Conservation (phyloP, 495 filamentous ascomycete species). For the Aspergillus panamensis region DNA sequence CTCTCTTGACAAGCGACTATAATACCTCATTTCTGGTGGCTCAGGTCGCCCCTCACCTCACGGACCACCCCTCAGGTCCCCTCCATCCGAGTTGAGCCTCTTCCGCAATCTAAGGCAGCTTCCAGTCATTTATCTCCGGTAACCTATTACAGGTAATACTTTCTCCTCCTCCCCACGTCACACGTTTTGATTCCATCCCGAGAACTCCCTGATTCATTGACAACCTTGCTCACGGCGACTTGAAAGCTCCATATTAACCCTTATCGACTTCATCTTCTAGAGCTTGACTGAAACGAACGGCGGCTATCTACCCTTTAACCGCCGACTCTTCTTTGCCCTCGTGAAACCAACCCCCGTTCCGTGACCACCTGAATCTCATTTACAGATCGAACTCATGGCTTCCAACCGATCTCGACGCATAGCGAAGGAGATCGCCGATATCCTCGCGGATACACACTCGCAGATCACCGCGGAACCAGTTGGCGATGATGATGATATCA, state of each 20-base stretch:
- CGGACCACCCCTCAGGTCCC: slow-evolving; percentile 11
- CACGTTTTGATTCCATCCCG: neutral
- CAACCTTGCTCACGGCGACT: neutral
- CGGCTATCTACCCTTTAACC: neutral
- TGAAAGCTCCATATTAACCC: neutral
- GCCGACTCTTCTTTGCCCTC: neutral
- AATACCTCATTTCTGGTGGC: slow-evolving; percentile 5
- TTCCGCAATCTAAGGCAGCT: slow-evolving; percentile 12
- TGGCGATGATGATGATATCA: slow-evolving; percentile 66
- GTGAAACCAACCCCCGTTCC: neutral
- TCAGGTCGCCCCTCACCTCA: neutral
- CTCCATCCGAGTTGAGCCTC: slow-evolving; percentile 16
- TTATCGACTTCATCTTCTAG: neutral
- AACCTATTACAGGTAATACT: neutral
- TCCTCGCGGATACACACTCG: slow-evolving; percentile 70
- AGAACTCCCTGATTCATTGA: neutral
- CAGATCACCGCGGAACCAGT: slow-evolving; percentile 66
- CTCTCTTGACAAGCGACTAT: neutral
- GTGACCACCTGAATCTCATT: neutral
- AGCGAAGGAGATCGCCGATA: slow-evolving; percentile 87
- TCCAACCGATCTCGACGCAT: slow-evolving; percentile 78
- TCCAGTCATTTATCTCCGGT: slow-evolving; percentile 8
- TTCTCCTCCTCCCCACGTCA: neutral
- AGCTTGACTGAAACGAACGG: neutral
- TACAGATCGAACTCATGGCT: slow-evolving; percentile 52